Evolutionary conservation across 1,284 basidiomycete species (phyloP).

Genomic region (Ustilago trichophora): DNA sequence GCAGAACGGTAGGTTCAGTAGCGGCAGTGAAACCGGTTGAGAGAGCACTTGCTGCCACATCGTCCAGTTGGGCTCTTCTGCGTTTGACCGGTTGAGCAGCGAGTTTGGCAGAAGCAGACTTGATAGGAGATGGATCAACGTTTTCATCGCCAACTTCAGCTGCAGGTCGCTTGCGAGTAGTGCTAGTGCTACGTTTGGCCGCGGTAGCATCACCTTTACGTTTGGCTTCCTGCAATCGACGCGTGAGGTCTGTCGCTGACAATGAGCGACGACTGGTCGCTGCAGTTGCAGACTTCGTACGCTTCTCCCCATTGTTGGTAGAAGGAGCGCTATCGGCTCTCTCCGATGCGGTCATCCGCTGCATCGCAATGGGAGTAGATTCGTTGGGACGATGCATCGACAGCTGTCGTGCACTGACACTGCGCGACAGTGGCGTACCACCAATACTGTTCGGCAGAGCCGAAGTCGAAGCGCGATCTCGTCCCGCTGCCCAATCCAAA

Average conservation of each 20-base stretch:
- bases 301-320: not conserved
- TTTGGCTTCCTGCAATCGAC: constrained; percentile 40
- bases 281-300: not conserved
- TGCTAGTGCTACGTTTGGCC: not conserved
- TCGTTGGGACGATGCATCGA: constrained; percentile 16
- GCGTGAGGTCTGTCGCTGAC: constrained; percentile 37
- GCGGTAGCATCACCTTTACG: constrained; percentile 31
- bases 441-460: constrained; percentile 37
- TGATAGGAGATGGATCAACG: constrained; percentile 5
- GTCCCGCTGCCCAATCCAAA: constrained; percentile 54
- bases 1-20: not conserved
- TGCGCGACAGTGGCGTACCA: constrained; percentile 37
- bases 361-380: constrained; percentile 17
- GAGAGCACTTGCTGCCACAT: no score
- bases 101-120: not conserved
- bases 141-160: constrained; percentile 23
- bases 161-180: constrained; percentile 25
- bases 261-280: constrained; percentile 27
- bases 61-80: constrained; percentile 22
- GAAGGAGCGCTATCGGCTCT: constrained; percentile 3
- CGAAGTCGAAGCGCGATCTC: constrained; percentile 39
- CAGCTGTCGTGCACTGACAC: constrained; percentile 36
- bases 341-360: not conserved
- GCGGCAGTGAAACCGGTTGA: constrained; percentile 1
- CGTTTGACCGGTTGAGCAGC: constrained; percentile 14